Percentiles rank a stretch among this genome's conserved stretches.
These are phyloP conservation scores for Chrysoporthe cubensis DNA, from an alignment of 2,329 filamentous ascomycete genomes.

Conservation along the genomic window DNA sequence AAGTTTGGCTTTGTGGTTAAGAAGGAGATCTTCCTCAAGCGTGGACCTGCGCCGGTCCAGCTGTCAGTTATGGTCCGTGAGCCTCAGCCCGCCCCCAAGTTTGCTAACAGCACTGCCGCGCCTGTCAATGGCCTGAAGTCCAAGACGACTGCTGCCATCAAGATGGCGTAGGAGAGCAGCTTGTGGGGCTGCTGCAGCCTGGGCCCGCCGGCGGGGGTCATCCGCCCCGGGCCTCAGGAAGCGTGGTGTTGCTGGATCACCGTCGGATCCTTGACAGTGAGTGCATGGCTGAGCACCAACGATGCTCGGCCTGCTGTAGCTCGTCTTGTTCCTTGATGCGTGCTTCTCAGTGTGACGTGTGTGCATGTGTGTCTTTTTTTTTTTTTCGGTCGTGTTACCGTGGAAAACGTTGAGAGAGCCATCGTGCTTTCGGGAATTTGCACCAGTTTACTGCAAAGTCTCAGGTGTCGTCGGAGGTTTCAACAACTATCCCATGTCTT, in stretches of 20 bases:
- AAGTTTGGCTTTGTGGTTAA: slow-evolving; percentile 74
- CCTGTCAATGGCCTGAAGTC: slow-evolving; percentile 40
- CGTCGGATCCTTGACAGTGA: slow-evolving; percentile 21
- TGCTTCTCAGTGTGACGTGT: slow-evolving; percentile 21
- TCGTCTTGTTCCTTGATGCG: slow-evolving; percentile 24
- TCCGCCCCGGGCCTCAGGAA: background rate
- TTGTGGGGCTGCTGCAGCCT: background rate
- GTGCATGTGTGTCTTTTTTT: slow-evolving; percentile 2
- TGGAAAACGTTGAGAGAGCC: background rate
- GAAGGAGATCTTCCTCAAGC: slow-evolving; percentile 65
- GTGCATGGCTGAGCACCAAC: slow-evolving; percentile 15
- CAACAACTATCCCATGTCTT: slow-evolving; percentile 6
- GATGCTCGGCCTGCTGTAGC: slow-evolving; percentile 19
- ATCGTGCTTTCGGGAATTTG: background rate
- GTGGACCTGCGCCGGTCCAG: slow-evolving; percentile 61
- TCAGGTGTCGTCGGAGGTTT: background rate
- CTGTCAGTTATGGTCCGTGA: slow-evolving; percentile 84
- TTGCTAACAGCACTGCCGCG: slow-evolving; percentile 37
- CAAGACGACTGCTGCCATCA: slow-evolving; percentile 39
- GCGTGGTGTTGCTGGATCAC: slow-evolving; percentile 18
- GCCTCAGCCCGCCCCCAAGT: slow-evolving; percentile 49
- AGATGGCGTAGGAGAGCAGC: slow-evolving; percentile 29
- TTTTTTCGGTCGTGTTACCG: background rate
- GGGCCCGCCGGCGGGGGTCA: background rate
- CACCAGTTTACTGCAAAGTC: slow-evolving; percentile 3